Evolutionary conservation across 192 early-diverging fungal genomes (phyloP), one percentile per base, ranked within the genome.

Genomic region (Spinellus fusiger): DNA sequence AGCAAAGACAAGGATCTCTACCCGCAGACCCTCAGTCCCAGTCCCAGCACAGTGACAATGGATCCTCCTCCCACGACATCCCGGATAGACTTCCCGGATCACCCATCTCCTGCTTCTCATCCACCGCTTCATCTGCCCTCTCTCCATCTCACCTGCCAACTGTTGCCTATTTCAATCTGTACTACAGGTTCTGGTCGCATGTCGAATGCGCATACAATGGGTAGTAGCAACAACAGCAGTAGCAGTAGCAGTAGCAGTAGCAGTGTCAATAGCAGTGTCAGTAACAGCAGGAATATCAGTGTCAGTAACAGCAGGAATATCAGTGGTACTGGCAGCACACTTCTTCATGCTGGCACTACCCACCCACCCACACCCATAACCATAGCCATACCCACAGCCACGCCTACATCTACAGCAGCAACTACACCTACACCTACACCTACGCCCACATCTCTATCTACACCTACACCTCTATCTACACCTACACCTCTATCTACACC

Each of bases 401-500:
- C 50, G 18, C 26, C 49, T 50, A 20, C n/a, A n/a, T 27, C 35
- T 33, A 20, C 58, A 28, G 3, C 25, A 6, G 27, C n/a, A n/a
- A n/a, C 23, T 29, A 48, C 33, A 46, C 31, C 55, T 7, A 44
- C 23, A 23, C 53, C n/a, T 33, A 32, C 37, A 20, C 6, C 37
- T 44, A 31, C 38, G 0, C 38, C 48, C 3, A 18, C 15, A 15
- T 25, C 8, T 8, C 9, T 20, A 23, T 49, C 54, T 15, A 49
- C 25, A 32, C 47, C 57, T 32, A 66, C 64, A 7, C 71, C 71
- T 16, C 60, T n/a, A n/a, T 27, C 35, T 33, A 20, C 58, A 28
- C 7, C 25, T 15, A 28, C n/a, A n/a, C n/a, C 23, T 29, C 40
- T 26, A 46, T 29, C 55, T 7, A 44, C 23, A 23, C 53, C n/a